These are phyloP conservation scores for Plasmodium billcollinsi DNA, from an alignment of 169 alveolate species.

Conservation along the genomic window DNA sequence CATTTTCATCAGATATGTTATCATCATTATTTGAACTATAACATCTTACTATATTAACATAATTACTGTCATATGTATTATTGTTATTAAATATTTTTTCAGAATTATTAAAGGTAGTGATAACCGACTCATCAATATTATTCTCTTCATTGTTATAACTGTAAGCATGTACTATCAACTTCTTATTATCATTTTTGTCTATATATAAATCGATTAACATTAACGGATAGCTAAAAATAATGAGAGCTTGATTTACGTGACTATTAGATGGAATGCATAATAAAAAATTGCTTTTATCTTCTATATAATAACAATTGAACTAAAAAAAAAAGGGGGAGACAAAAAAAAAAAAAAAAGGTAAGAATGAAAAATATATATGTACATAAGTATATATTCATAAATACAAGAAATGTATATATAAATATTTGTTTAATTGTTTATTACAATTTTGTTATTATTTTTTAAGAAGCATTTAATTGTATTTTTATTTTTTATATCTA, in stretches of 20 bases:
- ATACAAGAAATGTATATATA: not conserved
- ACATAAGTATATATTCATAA: not conserved
- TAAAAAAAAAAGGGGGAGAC: not conserved
- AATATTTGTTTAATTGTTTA: not conserved
- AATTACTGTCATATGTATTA: constrained; percentile 16
- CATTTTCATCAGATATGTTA: constrained; percentile 6
- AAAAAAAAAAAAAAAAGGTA: not conserved
- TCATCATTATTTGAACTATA: constrained; percentile 74
- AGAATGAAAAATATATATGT: not conserved
- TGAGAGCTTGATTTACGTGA: constrained; percentile 55
- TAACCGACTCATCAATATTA: constrained; percentile 11
- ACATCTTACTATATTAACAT: constrained; percentile 7
- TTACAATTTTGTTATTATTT: constrained; percentile 70
- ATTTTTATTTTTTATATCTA: constrained; percentile 66
- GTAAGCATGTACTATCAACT: constrained; percentile 41
- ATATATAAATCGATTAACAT: constrained; percentile 68
- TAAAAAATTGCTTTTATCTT: constrained; percentile 48
- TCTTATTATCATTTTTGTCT: constrained; percentile 71
- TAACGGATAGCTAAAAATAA: constrained; percentile 60
- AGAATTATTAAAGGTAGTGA: constrained; percentile 43
- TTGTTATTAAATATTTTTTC: constrained; percentile 39
- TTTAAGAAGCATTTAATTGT: constrained; percentile 75
- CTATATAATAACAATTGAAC: constrained; percentile 73
- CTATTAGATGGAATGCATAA: constrained; percentile 68
- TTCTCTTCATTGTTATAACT: constrained; percentile 57